These are phyloP conservation scores for Laguncularia racemosa DNA, from an alignment of 345 rosid genomes.

Conservation along the genomic window DNA sequence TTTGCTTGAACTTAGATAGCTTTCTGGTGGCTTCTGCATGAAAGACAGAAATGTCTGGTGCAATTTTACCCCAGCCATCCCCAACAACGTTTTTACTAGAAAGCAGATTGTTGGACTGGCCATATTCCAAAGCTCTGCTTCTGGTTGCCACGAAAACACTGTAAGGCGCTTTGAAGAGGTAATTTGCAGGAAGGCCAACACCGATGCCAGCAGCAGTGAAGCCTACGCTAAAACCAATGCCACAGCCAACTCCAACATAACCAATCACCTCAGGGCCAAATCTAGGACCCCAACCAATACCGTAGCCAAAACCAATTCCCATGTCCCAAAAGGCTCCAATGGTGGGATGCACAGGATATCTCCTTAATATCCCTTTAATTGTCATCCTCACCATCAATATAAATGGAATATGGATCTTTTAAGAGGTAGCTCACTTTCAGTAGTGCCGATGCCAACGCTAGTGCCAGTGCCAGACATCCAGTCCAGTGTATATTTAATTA, in stretches of 20 bases:
- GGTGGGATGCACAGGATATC: conserved; percentile 95
- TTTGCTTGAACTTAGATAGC: conserved; percentile 28
- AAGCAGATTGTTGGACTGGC: conserved; percentile 21
- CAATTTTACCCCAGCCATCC: no score
- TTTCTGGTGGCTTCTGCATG: conserved; percentile 42
- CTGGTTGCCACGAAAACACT: conserved; percentile 40
- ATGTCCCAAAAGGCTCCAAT: conserved; percentile 98
- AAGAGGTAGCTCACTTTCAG: no score
- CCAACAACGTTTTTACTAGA: conserved; percentile 13
- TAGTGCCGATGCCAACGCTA: no score
- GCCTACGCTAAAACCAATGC: no score
- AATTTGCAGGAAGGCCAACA: conserved; percentile 85
- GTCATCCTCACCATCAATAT: conserved; percentile 68
- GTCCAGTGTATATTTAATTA: no score
- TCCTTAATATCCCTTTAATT: conserved; percentile 67
- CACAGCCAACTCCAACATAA: no score
- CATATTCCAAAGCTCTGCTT: conserved; percentile 33
- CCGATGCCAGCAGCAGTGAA: no score
- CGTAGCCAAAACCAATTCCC: conserved; percentile 90
- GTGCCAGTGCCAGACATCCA: no score
- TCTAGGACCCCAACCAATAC: conserved; percentile 97
- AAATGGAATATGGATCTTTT: no score
- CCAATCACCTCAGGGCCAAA: no score
- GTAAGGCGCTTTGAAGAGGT: conserved; percentile 45
- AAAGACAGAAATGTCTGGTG: no score